Percentiles rank a stretch among this genome's conserved stretches.
Conservation (phyloP, 1,284 basidiomycete genomes). For the Marasmius tenuissimus region DNA sequence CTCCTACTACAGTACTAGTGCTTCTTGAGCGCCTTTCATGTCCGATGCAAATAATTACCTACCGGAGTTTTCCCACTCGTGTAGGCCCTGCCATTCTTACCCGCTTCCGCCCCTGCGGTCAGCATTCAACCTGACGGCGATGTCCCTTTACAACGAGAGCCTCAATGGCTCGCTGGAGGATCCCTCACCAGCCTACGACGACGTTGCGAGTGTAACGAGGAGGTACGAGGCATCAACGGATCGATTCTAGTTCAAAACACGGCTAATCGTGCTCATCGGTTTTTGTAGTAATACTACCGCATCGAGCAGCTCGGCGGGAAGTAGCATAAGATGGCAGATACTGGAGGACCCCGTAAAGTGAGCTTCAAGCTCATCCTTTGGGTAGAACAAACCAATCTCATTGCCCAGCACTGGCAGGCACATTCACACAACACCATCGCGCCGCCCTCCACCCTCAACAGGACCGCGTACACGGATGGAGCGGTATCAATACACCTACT, state of each 20-base stretch:
- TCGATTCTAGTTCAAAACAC: background rate
- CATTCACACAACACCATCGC: constrained; percentile 10
- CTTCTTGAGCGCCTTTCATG: background rate
- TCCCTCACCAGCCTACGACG: constrained; percentile 41
- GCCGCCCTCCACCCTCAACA: constrained; percentile 6
- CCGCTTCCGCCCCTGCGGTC: background rate
- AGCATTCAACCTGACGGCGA: background rate
- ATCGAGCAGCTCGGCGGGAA: constrained; percentile 5
- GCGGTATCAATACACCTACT: constrained; percentile 47
- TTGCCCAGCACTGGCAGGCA: background rate
- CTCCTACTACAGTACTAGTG: background rate
- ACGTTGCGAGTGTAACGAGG: constrained; percentile 31
- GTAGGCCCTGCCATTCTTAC: background rate
- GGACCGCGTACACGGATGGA: constrained; percentile 26
- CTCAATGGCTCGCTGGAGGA: constrained; percentile 27
- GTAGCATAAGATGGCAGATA: background rate
- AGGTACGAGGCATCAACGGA: constrained; percentile 26
- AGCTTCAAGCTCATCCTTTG: background rate
- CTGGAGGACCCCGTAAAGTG: background rate
- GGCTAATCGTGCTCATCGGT: background rate
- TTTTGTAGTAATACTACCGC: constrained; percentile 4
- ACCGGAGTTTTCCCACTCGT: background rate
- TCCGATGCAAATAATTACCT: background rate
- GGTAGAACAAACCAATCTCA: too few species aligned
- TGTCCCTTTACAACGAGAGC: background rate